A percentile compares a stretch with the other conserved stretches of the same genome.
Evolutionary conservation across 2,329 filamentous ascomycete genomes (phyloP).

Genomic region (Aschersonia sp.): DNA sequence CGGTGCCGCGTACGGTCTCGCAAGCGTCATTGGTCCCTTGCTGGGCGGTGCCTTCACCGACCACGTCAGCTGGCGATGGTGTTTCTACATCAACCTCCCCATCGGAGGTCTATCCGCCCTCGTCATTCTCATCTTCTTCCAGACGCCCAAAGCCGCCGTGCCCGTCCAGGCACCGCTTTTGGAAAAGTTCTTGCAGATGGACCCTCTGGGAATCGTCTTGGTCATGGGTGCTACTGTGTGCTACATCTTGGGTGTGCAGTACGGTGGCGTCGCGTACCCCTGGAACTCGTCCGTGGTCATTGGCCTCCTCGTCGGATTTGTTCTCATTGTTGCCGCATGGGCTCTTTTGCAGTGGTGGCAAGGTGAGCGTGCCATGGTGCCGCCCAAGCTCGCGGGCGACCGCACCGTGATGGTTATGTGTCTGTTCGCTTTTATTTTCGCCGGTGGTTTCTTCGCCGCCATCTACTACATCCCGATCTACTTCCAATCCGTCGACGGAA

Average conservation of each 20-base stretch:
- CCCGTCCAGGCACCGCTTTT: conserved; percentile 19
- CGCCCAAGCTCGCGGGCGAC: conserved; percentile 21
- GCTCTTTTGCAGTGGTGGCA: conserved; percentile 22
- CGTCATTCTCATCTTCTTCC: conserved; percentile 26
- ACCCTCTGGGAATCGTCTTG: conserved; percentile 27
- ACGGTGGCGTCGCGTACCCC: conserved; percentile 26
- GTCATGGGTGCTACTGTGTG: conserved; percentile 28
- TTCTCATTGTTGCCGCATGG: conserved; percentile 19
- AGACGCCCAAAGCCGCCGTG: conserved; percentile 21
- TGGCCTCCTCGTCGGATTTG: conserved; percentile 25
- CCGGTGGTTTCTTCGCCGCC: conserved; percentile 26
- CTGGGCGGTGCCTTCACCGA: conserved; percentile 23
- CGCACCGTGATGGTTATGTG: conserved; percentile 23
- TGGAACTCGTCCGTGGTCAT: conserved; percentile 27
- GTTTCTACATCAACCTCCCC: conserved; percentile 24
- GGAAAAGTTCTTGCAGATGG: conserved; percentile 33
- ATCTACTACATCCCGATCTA: conserved; percentile 34
- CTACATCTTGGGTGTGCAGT: conserved; percentile 32
- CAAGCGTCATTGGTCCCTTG: conserved; percentile 20
- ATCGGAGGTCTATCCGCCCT: conserved; percentile 18
- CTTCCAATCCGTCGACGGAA: conserved; percentile 26
- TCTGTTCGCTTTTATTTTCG: conserved; percentile 25
- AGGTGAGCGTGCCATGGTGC: conserved; percentile 30
- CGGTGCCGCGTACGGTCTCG: conserved; percentile 20
- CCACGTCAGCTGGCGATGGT: conserved; percentile 22